Percentiles rank a stretch among this genome's conserved stretches.
phyloP scores from a whole-genome alignment of 2,329 filamentous ascomycete species.

The Sclerotinia nivalis region DNA sequence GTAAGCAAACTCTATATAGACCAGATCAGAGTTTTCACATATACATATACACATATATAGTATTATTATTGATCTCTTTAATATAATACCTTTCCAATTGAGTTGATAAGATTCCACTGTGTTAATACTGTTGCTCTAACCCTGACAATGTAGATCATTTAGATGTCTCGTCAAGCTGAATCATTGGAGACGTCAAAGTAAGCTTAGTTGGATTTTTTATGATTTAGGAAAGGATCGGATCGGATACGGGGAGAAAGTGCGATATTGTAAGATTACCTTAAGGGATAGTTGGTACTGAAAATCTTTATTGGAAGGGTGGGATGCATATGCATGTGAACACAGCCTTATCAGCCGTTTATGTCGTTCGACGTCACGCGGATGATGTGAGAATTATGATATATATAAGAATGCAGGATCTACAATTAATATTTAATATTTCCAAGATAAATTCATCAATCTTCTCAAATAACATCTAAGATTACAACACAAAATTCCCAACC shows the following conservation, averaged over 20 bases:
- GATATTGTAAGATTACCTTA: background rate
- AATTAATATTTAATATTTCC: too few species aligned
- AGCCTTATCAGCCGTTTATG: background rate
- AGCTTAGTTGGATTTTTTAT: slow-evolving; percentile 2
- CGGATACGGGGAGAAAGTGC: background rate
- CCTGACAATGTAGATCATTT: background rate
- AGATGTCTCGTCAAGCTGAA: background rate
- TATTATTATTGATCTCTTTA: too few species aligned
- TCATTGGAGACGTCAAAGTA: background rate
- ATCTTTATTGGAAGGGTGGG: background rate
- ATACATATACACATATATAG: too few species aligned
- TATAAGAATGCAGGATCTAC: background rate
- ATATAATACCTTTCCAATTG: too few species aligned
- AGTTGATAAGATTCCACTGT: too few species aligned
- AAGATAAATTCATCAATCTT: background rate
- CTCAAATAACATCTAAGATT: background rate
- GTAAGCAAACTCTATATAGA: too few species aligned
- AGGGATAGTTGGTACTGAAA: background rate
- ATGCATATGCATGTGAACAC: background rate
- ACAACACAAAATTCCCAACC: too few species aligned
- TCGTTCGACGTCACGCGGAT: background rate
- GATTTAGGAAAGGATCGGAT: background rate
- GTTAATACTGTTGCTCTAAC: too few species aligned
- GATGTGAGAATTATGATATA: background rate
- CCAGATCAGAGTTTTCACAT: too few species aligned